A percentile compares a stretch with the other conserved stretches of the same genome.
Conservation (phyloP, 257 asterid genomes). For the Cruciata laevipes region DNA sequence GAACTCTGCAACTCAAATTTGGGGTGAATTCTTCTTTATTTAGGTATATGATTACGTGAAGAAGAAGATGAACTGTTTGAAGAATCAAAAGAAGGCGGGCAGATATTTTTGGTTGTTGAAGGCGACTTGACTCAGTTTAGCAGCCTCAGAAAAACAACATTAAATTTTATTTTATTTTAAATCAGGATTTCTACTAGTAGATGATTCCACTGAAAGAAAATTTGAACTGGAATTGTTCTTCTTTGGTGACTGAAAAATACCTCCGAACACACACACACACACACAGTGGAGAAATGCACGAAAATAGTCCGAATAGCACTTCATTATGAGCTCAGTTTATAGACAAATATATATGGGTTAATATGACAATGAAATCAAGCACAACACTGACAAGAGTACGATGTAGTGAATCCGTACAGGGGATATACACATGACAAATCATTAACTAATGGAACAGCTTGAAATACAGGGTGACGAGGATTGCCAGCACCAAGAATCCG, state of each 20-base stretch:
- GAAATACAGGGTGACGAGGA: constrained; percentile 58
- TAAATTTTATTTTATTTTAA: too few species aligned
- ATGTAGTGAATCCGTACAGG: not conserved
- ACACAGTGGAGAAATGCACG: not conserved
- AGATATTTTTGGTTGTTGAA: constrained; percentile 30
- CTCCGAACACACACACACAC: not conserved
- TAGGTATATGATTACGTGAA: constrained; percentile 4
- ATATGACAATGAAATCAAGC: not conserved
- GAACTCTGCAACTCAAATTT: not conserved
- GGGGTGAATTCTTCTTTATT: not conserved
- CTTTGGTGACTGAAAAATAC: not conserved
- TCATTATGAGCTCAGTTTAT: not conserved
- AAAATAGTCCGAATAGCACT: not conserved
- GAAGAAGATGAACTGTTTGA: constrained; percentile 9
- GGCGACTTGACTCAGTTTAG: constrained; percentile 27
- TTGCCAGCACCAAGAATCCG: constrained; percentile 67
- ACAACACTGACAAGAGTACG: not conserved
- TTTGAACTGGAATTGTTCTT: constrained; percentile 5
- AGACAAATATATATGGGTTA: not conserved
- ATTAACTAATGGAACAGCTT: constrained; percentile 44
- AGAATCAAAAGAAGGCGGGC: not conserved
- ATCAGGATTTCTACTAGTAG: not conserved
- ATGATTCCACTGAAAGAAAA: not conserved
- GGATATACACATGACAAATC: constrained; percentile 4
- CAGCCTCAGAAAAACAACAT: constrained; percentile 12